These are phyloP conservation scores for Fragilaria radians DNA, from an alignment of 108 stramenopile species.

Conservation along the genomic window DNA sequence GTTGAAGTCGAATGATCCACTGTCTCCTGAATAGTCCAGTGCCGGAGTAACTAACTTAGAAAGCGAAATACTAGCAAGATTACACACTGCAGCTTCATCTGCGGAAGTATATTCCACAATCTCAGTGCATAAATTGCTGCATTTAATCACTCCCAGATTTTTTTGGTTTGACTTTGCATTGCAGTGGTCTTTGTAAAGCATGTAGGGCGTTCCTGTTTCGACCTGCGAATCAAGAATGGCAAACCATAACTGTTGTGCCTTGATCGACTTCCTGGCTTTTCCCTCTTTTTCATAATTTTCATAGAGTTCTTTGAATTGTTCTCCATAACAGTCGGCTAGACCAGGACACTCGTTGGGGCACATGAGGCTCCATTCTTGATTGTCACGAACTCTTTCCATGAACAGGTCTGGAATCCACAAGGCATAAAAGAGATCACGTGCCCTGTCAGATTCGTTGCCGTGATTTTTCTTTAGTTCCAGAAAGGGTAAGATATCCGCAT, in stretches of 20 bases:
- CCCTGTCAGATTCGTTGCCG: conserved; percentile 95
- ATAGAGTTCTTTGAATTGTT: conserved; percentile 92
- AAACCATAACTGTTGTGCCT: conserved; percentile 97
- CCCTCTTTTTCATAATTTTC: conserved; percentile 93
- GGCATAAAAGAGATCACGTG: conserved; percentile 97
- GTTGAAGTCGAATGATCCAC: conserved; percentile 78
- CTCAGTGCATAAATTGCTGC: conserved; percentile 96
- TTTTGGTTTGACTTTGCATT: conserved; percentile 98
- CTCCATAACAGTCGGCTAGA: conserved; percentile 84
- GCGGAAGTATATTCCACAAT: conserved; percentile 99
- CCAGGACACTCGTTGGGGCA: conserved; percentile 98
- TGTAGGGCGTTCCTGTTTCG: conserved; percentile 99
- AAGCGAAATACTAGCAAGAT: conserved; percentile 96
- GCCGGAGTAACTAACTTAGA: conserved; percentile 83
- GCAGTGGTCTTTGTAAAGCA: conserved; percentile 99
- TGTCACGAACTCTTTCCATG: conserved; percentile 94
- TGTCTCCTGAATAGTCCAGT: conserved; percentile 27
- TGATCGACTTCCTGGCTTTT: conserved; percentile 82
- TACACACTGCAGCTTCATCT: conserved; percentile 99
- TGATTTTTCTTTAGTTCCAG: conserved; percentile 98
- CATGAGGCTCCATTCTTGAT: conserved; percentile 90
- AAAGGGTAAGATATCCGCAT: conserved; percentile 96
- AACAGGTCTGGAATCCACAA: conserved; percentile 99
- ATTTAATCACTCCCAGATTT: conserved; percentile 97
- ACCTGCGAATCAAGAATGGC: conserved; percentile 97